phyloP scores from a whole-genome alignment of 352 stramenopile species.

The Phytophthora agathidicida region DNA sequence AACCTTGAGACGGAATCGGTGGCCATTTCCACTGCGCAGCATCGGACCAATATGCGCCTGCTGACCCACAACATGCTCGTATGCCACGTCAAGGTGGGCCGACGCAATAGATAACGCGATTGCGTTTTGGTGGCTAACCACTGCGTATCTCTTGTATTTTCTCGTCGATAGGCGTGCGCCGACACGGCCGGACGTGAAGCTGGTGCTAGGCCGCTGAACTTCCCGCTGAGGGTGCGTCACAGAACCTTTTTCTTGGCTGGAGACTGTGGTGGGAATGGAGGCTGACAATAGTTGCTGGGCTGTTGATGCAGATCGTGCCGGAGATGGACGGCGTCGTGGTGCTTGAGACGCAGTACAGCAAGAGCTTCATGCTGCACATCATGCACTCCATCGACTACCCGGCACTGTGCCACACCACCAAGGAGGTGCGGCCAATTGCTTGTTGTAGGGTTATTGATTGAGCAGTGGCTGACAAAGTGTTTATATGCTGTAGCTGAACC shows the following conservation, averaged over 20 bases:
- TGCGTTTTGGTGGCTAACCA: not conserved
- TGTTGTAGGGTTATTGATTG: not conserved
- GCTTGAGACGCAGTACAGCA: slow-evolving; percentile 80
- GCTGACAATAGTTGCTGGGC: not conserved
- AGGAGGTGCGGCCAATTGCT: slow-evolving; percentile 60
- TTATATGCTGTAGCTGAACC: slow-evolving; percentile 59
- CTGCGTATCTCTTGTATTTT: slow-evolving; percentile 7
- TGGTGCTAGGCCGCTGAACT: slow-evolving; percentile 72
- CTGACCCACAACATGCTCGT: slow-evolving; percentile 90
- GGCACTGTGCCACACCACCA: slow-evolving; percentile 73
- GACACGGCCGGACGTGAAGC: slow-evolving; percentile 74
- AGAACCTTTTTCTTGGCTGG: not conserved
- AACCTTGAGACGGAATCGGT: not conserved
- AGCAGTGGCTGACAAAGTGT: no score
- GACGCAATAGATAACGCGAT: not conserved
- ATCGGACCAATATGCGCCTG: slow-evolving; percentile 65
- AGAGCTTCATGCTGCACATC: slow-evolving; percentile 87
- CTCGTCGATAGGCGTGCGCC: slow-evolving; percentile 54
- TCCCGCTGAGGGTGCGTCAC: slow-evolving; percentile 66
- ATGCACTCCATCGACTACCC: slow-evolving; percentile 88
- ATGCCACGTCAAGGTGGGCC: slow-evolving; percentile 79
- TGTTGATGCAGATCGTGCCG: slow-evolving; percentile 61
- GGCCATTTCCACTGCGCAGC: not conserved
- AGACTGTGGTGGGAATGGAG: not conserved
- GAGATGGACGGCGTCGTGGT: slow-evolving; percentile 83